phyloP scores from a whole-genome alignment of 2,329 filamentous ascomycete species.

The Fusarium papillatum region DNA sequence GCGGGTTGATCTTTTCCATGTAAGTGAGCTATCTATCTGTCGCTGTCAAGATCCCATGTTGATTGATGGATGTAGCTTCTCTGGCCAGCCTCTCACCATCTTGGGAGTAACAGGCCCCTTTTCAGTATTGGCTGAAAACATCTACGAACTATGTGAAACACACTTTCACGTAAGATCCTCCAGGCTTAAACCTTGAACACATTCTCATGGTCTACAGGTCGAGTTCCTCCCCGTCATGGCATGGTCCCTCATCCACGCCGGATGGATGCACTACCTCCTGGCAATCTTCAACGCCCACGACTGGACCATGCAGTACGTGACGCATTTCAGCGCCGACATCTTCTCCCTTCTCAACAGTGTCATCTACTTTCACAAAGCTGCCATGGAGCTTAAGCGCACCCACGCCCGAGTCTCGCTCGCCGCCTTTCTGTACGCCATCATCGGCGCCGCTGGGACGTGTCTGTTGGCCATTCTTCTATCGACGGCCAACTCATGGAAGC shows the following conservation, averaged over 20 bases:
- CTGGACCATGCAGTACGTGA: conserved; percentile 80
- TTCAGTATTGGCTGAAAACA: conserved; percentile 75
- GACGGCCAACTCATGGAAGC: conserved; percentile 72
- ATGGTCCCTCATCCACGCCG: conserved; percentile 75
- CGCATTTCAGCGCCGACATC: conserved; percentile 75
- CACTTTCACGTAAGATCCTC: conserved; percentile 62
- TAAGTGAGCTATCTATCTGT: conserved; percentile 45
- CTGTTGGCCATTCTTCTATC: conserved; percentile 72
- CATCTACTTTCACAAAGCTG: conserved; percentile 78
- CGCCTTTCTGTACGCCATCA: conserved; percentile 74
- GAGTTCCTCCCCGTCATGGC: conserved; percentile 77
- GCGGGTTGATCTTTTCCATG: conserved; percentile 73
- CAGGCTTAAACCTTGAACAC: background rate
- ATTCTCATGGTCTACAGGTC: conserved; percentile 52
- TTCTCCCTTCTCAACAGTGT: conserved; percentile 77
- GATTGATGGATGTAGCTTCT: conserved; percentile 52
- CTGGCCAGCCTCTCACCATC: conserved; percentile 75
- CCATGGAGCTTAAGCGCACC: conserved; percentile 73
- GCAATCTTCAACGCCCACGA: conserved; percentile 78
- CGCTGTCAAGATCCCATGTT: background rate
- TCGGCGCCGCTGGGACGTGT: conserved; percentile 74
- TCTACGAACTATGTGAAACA: conserved; percentile 69
- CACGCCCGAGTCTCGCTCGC: conserved; percentile 69
- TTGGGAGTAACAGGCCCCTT: conserved; percentile 77
- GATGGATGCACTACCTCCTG: conserved; percentile 75